These are phyloP conservation scores for Talaromyces sp. DNA, from an alignment of 2,329 filamentous ascomycete genomes.

Conservation along the genomic window DNA sequence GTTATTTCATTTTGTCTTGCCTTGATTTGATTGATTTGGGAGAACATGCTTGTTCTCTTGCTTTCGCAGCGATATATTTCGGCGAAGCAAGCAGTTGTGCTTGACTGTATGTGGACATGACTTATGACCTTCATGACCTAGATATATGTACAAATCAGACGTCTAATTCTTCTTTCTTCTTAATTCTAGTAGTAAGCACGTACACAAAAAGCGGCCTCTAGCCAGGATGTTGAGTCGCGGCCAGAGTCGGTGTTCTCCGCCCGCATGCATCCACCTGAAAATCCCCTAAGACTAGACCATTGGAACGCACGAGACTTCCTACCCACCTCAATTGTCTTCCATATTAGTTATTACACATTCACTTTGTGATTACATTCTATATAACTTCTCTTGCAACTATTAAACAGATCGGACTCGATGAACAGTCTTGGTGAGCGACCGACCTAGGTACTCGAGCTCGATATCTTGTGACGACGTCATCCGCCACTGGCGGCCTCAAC, in stretches of 20 bases:
- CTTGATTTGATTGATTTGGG: constrained; percentile 6
- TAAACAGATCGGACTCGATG: not conserved
- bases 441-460: not conserved
- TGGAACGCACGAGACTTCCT: not conserved
- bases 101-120: constrained; percentile 20
- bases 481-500: constrained; percentile 9
- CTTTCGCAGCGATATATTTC: constrained; percentile 3
- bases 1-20: constrained; percentile 11
- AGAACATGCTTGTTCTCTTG: not conserved
- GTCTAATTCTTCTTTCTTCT: not conserved
- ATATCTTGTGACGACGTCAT: constrained; percentile 16
- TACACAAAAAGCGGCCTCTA: not conserved
- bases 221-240: not conserved
- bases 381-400: not conserved
- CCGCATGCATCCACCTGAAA: not conserved
- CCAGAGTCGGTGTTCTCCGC: not conserved
- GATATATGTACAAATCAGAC: constrained; percentile 8
- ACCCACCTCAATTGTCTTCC: not conserved
- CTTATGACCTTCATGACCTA: constrained; percentile 17
- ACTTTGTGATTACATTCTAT: not conserved
- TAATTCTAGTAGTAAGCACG: no score
- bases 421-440: not conserved
- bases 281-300: not conserved
- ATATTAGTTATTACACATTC: not conserved
- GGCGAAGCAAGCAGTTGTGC: constrained; percentile 6